A percentile compares a stretch with the other conserved stretches of the same genome.
These are phyloP conservation scores for Drosera capensis DNA, from an alignment of 148 eudicot species.

Conservation along the genomic window DNA sequence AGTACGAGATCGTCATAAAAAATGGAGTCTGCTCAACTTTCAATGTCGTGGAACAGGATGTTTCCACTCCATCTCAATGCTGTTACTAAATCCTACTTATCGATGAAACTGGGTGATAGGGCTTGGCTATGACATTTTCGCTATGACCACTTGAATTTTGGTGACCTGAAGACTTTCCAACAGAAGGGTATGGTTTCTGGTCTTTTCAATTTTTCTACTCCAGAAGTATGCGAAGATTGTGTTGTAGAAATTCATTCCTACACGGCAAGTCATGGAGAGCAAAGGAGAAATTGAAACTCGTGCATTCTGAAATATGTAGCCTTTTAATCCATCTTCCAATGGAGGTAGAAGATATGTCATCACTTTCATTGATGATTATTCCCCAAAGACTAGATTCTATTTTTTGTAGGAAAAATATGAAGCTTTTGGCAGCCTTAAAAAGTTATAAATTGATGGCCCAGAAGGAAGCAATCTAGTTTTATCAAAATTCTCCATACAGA, in stretches of 20 bases:
- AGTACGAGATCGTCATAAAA: constrained; percentile 4
- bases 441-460: neutral
- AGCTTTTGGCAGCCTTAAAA: neutral
- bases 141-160: constrained; percentile 1
- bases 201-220: neutral
- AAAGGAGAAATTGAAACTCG: neutral
- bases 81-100: neutral
- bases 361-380: neutral
- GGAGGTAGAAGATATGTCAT: neutral
- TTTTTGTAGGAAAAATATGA: constrained; percentile 1
- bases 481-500: neutral
- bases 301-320: neutral
- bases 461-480: neutral
- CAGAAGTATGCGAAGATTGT: constrained; percentile 1
- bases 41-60: constrained; percentile 5
- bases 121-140: constrained; percentile 1
- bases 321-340: neutral
- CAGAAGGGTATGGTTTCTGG: constrained; percentile 1
- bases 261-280: constrained; percentile 1
- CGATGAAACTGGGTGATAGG: neutral
- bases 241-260: neutral
- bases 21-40: constrained; percentile 4
- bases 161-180: too few relatives aligned
- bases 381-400: neutral
- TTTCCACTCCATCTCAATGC: neutral